Conservation (phyloP, 106 monocot species). For the Acanthochlamys bracteata region DNA sequence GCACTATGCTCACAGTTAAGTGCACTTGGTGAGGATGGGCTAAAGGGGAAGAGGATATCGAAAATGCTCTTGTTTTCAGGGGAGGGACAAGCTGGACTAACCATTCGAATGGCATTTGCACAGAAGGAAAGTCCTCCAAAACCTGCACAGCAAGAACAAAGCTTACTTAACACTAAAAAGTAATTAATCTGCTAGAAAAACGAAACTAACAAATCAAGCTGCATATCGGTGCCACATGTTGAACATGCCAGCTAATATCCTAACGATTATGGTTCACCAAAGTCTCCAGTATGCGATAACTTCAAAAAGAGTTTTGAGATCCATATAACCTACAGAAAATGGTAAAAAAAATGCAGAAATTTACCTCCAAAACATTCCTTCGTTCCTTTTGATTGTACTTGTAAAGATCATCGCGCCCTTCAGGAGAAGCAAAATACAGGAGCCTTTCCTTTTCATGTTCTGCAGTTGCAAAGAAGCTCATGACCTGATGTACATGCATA, state of each 20-base stretch:
- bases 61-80: constrained; percentile 83
- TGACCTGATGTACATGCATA: constrained; percentile 37
- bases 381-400: constrained; percentile 92
- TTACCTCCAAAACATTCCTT: constrained; percentile 80
- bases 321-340: background rate
- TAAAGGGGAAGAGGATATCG: constrained; percentile 86
- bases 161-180: background rate
- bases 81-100: constrained; percentile 81
- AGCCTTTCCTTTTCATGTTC: constrained; percentile 92
- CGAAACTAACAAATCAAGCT: background rate
- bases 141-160: constrained; percentile 28
- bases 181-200: background rate
- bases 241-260: no score
- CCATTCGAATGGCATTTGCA: constrained; percentile 94
- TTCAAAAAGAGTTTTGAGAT: no score
- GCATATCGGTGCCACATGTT: no score
- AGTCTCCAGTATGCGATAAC: no score
- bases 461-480: constrained; percentile 81
- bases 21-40: constrained; percentile 74
- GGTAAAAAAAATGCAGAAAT: background rate
- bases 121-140: constrained; percentile 88
- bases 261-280: no score
- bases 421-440: constrained; percentile 85
- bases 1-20: constrained; percentile 76
- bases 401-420: constrained; percentile 95